Evolutionary conservation across 2,329 filamentous ascomycete genomes (phyloP).

Genomic region (Penicillium sp.): DNA sequence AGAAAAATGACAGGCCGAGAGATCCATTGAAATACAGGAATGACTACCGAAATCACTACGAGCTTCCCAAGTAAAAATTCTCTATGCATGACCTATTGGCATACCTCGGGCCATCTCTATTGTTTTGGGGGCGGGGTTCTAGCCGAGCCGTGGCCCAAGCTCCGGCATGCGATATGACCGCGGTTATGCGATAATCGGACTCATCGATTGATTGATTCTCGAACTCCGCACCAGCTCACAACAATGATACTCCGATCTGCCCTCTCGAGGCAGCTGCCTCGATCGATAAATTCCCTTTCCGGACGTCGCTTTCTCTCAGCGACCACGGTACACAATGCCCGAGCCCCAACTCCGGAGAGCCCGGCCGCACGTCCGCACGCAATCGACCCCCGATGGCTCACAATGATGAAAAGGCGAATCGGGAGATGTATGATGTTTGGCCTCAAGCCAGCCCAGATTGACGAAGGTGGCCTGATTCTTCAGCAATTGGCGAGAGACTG

Average conservation of each 20-base stretch:
- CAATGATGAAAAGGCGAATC: conserved; percentile 65
- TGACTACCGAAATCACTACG: background rate
- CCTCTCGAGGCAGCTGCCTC: conserved; percentile 21
- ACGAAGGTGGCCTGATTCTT: conserved; percentile 61
- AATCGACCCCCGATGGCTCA: conserved; percentile 66
- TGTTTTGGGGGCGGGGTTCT: conserved; percentile 13
- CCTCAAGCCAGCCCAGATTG: conserved; percentile 58
- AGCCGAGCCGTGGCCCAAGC: conserved; percentile 19
- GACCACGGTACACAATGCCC: conserved; percentile 17
- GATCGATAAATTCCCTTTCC: conserved; percentile 6
- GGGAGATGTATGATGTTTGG: conserved; percentile 78
- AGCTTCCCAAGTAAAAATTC: background rate
- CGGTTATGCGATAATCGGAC: conserved; percentile 4
- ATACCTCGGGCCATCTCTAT: background rate
- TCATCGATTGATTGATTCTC: background rate
- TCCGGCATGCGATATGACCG: conserved; percentile 7
- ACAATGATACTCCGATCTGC: conserved; percentile 26
- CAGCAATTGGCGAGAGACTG: conserved; percentile 64
- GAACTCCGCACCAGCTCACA: background rate
- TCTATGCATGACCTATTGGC: background rate
- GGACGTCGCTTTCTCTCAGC: conserved; percentile 21
- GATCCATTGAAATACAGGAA: background rate
- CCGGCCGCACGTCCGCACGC: conserved; percentile 25
- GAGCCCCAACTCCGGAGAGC: conserved; percentile 11
- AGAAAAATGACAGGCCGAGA: background rate